Conservation (phyloP, 176 grass and related monocot species). For the Lolium perenne region DNA sequence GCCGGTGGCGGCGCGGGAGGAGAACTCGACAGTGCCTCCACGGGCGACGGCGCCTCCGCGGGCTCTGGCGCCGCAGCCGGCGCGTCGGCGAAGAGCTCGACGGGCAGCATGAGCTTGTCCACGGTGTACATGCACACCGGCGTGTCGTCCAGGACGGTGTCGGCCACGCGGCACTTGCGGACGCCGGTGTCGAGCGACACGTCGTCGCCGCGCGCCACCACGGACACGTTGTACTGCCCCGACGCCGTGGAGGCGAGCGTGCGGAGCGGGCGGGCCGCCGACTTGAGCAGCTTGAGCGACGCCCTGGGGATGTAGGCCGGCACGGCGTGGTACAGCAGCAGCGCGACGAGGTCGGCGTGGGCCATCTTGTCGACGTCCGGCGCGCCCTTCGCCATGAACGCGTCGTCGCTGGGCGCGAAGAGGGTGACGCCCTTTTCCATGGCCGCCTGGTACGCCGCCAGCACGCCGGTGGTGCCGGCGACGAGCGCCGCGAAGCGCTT, state of each 20-base stretch:
- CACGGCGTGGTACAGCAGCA: conserved; percentile 83
- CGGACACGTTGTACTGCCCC: conserved; percentile 57
- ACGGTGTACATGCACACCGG: conserved; percentile 74
- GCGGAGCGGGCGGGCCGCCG: conserved; percentile 40
- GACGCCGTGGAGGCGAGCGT: conserved; percentile 62
- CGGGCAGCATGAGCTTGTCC: conserved; percentile 70
- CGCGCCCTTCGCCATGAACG: conserved; percentile 60
- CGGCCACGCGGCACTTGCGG: conserved; percentile 70
- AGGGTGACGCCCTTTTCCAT: conserved; percentile 88
- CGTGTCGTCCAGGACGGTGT: conserved; percentile 74
- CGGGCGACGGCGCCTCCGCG: conserved; percentile 19
- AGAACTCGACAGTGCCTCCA: neutral
- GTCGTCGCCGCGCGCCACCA: conserved; percentile 67
- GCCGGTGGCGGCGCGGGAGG: conserved; percentile 47
- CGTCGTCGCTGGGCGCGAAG: conserved; percentile 89
- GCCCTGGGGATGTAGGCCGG: conserved; percentile 73
- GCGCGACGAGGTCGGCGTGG: conserved; percentile 62
- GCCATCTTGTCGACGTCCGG: conserved; percentile 66
- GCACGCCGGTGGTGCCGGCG: conserved; percentile 55
- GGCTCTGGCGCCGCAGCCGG: conserved; percentile 39
- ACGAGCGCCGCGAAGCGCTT: conserved; percentile 78
- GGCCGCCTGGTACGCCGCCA: conserved; percentile 71
- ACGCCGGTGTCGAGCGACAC: conserved; percentile 74
- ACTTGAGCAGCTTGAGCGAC: conserved; percentile 79
- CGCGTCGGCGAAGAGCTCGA: conserved; percentile 68